Percentiles rank a stretch among this genome's conserved stretches.
Conservation (phyloP, 2,329 filamentous ascomycete genomes). For the Ustilaginoidea virens region DNA sequence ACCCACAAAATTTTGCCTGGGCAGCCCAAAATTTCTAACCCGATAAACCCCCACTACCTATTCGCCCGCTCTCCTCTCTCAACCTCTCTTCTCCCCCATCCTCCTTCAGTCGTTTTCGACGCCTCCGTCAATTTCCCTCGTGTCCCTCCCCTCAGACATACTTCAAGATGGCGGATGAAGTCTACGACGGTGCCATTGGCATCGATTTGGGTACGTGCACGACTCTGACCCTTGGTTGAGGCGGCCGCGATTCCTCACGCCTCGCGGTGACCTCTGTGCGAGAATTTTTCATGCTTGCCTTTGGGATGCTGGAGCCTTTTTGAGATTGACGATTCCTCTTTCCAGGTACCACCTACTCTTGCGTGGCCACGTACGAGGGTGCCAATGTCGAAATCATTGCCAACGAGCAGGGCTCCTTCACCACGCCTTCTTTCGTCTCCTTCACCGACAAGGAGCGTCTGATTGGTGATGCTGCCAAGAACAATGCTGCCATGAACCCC, state of each 20-base stretch:
- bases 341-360: conserved; percentile 96
- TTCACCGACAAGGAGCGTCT: conserved; percentile 98
- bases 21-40: conserved; percentile 19
- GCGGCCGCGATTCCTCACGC: not conserved
- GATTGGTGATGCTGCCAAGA: conserved; percentile 99
- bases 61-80: conserved; percentile 9
- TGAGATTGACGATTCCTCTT: no score
- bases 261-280: no score
- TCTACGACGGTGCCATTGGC: conserved; percentile 99
- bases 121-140: conserved; percentile 4
- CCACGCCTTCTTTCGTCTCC: conserved; percentile 96
- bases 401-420: conserved; percentile 99
- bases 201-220: conserved; percentile 84
- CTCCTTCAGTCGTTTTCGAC: conserved; percentile 9
- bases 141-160: conserved; percentile 13
- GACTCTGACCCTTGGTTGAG: not conserved
- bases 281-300: not conserved
- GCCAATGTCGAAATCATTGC: conserved; percentile 99
- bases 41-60: conserved; percentile 17
- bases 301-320: not conserved
- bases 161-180: conserved; percentile 81
- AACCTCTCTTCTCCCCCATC: conserved; percentile 11
- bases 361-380: conserved; percentile 98
- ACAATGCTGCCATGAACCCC: conserved; percentile 99
- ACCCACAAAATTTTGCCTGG: conserved; percentile 18